Evolutionary conservation across 192 early-diverging fungal genomes (phyloP), one percentile per base, ranked within the genome.

Genomic region (Podila epigama): DNA sequence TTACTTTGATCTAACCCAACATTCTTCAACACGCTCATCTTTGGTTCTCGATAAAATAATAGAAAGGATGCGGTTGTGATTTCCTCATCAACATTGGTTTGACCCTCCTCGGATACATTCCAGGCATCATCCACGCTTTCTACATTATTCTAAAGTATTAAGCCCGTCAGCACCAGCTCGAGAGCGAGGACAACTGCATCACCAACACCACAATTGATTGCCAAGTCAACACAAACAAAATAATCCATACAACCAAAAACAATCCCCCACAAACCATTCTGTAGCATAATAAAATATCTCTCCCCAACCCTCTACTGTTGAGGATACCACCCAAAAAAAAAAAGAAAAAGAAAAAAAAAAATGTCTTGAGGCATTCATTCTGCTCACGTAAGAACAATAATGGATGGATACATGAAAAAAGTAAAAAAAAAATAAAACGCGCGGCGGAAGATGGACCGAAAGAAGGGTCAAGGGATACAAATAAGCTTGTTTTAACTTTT

Each of bases 1-100:
- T 44, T 44, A 7, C 22, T 44, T 5, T 11, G 42, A 44, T 20
- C 25, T 22, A 5, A 9, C 25, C 42, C 5, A 15, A 10, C 7
- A 12, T 13, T 54, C 52, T 31, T 29, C 1, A 28, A 31, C 28
- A 20, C 52, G 35, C 60, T 86, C 66, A 22, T 82, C 40, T 83
- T 78, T 33, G 77, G 82, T 85, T 29, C 55, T 85, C 27, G 33
- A 58, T 51, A 59, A 7, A 22, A 0, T 54, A 27, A 32, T 32
- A 77, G 73, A 77, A 39, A 25, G 91, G 89, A 12, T 88, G 83
- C 63, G 63, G 67, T 18, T 67, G 56, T 31, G 90, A 91, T 53
- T 51, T 92, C 11, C 68, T 86, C 31, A 90, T 94, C 62, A 93
- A 93, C 83, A 84, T 93, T 41, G 58, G 60, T 12, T 82, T 94